Evolutionary conservation across 2,329 filamentous ascomycete genomes (phyloP).

Genomic region (Penicillium hordei): DNA sequence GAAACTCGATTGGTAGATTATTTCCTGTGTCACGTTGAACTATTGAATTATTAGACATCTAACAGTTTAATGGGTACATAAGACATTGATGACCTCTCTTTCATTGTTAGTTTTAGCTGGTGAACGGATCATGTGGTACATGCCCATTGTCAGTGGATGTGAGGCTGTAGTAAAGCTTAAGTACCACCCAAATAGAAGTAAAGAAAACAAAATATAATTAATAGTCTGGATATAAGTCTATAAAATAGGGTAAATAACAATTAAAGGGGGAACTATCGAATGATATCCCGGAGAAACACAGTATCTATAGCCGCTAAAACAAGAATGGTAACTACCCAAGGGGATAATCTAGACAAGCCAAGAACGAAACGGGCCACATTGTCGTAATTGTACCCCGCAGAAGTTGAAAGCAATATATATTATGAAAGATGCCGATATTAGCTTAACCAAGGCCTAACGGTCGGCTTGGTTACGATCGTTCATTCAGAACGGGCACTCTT

Average conservation of each 20-base stretch:
- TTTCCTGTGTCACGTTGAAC: no score
- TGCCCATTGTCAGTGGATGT: not conserved
- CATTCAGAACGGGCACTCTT: constrained; percentile 44
- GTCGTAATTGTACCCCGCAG: not conserved
- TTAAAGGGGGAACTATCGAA: not conserved
- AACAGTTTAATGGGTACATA: no score
- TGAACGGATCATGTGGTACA: no score
- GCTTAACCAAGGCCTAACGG: not conserved
- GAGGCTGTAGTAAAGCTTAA: not conserved
- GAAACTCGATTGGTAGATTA: not conserved
- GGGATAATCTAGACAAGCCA: not conserved
- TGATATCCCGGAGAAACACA: not conserved
- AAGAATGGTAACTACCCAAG: no score
- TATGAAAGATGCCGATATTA: not conserved
- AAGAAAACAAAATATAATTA: not conserved
- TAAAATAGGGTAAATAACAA: not conserved
- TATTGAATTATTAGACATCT: no score
- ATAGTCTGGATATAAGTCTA: not conserved
- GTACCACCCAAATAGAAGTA: not conserved
- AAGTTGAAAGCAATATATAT: not conserved
- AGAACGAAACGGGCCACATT: no score
- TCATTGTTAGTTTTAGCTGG: no score
- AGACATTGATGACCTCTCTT: no score
- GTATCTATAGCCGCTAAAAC: not conserved
- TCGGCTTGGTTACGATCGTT: not conserved